These are phyloP conservation scores for Nakaseomyces uthaithaninus DNA, from an alignment of 1,139 yeast species.

Conservation along the genomic window DNA sequence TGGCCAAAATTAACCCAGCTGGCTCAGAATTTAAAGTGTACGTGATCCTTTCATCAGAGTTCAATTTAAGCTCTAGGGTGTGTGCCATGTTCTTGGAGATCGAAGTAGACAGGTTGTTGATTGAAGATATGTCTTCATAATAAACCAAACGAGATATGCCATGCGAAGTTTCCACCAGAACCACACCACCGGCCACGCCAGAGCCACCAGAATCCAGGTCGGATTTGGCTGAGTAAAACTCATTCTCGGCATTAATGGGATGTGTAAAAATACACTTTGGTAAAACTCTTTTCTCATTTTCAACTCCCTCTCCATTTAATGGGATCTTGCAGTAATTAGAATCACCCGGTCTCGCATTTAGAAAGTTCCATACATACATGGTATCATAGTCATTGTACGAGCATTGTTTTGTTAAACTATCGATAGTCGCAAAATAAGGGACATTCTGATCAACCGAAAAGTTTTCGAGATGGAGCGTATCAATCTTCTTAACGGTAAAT, in stretches of 20 bases:
- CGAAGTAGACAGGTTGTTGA: slow-evolving; percentile 33
- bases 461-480: not conserved
- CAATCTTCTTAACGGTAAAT: slow-evolving; percentile 19
- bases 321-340: slow-evolving; percentile 47
- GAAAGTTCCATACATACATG: slow-evolving; percentile 64
- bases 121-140: slow-evolving; percentile 35
- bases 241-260: slow-evolving; percentile 52
- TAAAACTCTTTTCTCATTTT: slow-evolving; percentile 29
- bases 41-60: slow-evolving; percentile 49
- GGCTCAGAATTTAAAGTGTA: slow-evolving; percentile 61
- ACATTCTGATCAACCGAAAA: not conserved
- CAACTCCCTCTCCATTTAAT: slow-evolving; percentile 26
- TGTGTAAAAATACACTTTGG: slow-evolving; percentile 60
- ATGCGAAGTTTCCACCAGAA: not conserved
- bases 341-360: slow-evolving; percentile 45
- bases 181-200: slow-evolving; percentile 16
- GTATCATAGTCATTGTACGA: slow-evolving; percentile 37
- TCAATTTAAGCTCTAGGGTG: slow-evolving; percentile 33
- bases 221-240: not conserved
- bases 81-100: slow-evolving; percentile 29
- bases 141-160: slow-evolving; percentile 33
- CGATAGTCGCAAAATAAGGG: slow-evolving; percentile 4
- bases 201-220: not conserved
- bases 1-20: slow-evolving; percentile 63
- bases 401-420: slow-evolving; percentile 3